Evolutionary conservation across 345 rosid species (phyloP), one percentile per base, ranked within the genome.

Genomic region (Citrus maxima): DNA sequence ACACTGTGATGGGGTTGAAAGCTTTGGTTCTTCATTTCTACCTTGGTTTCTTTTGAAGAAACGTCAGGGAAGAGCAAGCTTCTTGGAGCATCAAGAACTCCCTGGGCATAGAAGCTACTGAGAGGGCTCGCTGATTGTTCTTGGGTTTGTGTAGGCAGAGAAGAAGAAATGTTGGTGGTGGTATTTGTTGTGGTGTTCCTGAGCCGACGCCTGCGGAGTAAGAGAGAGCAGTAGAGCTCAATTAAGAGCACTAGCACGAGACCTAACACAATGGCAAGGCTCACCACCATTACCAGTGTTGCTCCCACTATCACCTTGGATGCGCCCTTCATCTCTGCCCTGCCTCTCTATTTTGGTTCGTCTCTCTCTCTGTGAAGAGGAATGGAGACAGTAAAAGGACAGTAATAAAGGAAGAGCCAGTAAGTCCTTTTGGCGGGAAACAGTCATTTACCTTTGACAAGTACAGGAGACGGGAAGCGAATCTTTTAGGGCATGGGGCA

Each of bases 261-360:
- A 78, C 85, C 86, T 73, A 92, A 80, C 2, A 96, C 97, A 76
- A 93, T 85, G 82, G 92, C 95, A 18, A 96, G 84, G 79, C 89
- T 89, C 18, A 87, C 90, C 40, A 90, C 95, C 97, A 96, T 93
- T 0, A 89, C 88, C 77, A 92, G 85, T 4, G 97, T 93, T 24
- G 98, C 98, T 58, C 91, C 97, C 91, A 93, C 87, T 42, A 92
- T 90, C 59, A 96, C 92, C 85, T 92, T 90, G 19, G 97, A 88
- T 7, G 97, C 82, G 76, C 88, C 90, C 83, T 88, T 89, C 99
- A 95, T 93, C 63, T 83, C 73, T 72, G 27, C 62, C 19, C 77
- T 28, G 67, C 54, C 78, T 71, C 65, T 71, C 18, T 63, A n/a
- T 19, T 56, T 22, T 56, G 61, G 61, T 56, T 40, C 56, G 27